Conservation (phyloP, 176 grass and related monocot genomes). For the Rhynchospora tenuis region DNA sequence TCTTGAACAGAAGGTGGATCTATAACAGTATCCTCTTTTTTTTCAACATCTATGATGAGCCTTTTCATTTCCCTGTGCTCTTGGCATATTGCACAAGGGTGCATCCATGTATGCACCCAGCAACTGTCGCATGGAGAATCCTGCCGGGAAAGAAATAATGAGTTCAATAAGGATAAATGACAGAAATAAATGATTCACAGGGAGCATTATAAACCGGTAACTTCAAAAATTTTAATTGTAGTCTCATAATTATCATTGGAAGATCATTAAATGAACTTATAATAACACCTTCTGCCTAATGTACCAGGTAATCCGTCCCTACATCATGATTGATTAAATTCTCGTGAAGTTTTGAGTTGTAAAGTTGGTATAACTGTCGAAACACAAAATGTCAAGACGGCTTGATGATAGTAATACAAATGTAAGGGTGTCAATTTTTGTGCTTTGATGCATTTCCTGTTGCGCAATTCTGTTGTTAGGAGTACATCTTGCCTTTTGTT, state of each 20-base stretch:
- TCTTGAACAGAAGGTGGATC: constrained; percentile 68
- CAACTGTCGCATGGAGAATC: constrained; percentile 79
- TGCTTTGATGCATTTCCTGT: too few relatives aligned
- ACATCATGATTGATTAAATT: background rate
- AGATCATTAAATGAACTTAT: background rate
- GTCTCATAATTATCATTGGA: background rate
- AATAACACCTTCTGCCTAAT: background rate
- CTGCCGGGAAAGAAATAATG: constrained; percentile 30
- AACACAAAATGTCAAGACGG: background rate
- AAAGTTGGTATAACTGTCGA: background rate
- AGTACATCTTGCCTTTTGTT: too few relatives aligned
- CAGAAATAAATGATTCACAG: background rate
- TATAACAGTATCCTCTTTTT: constrained; percentile 49
- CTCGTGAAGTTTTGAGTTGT: background rate
- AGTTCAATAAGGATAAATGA: background rate
- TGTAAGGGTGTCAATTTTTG: background rate
- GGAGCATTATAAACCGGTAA: background rate
- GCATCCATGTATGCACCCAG: constrained; percentile 73
- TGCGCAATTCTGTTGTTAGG: too few relatives aligned
- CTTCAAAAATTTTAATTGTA: background rate
- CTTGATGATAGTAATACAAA: background rate
- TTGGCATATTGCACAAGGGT: constrained; percentile 82
- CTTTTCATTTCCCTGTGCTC: constrained; percentile 87
- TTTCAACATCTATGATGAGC: constrained; percentile 46
- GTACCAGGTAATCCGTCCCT: background rate